A percentile compares a stretch with the other conserved stretches of the same genome.
Conservation (phyloP, 2,329 filamentous ascomycete genomes). For the Ophiostoma montium region DNA sequence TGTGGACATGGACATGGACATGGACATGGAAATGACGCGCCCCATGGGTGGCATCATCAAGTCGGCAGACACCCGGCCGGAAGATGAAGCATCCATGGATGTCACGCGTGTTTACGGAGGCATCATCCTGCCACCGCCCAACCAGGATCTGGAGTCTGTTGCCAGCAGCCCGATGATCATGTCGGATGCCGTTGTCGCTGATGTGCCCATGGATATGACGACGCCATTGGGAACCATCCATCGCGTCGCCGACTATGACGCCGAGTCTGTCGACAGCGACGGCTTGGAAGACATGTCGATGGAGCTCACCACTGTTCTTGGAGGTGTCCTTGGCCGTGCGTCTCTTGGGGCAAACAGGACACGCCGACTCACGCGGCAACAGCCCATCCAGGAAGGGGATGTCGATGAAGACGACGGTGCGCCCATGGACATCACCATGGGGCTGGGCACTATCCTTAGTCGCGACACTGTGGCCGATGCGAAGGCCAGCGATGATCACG, state of each 20-base stretch:
- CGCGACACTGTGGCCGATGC: neutral
- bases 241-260: constrained; percentile 16
- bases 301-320: constrained; percentile 58
- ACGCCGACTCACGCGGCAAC: constrained; percentile 13
- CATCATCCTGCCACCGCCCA: constrained; percentile 45
- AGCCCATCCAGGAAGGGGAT: constrained; percentile 15
- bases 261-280: constrained; percentile 21
- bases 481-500: constrained; percentile 15
- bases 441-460: constrained; percentile 39
- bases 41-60: constrained; percentile 29
- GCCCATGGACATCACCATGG: constrained; percentile 48
- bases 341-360: constrained; percentile 8
- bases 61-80: constrained; percentile 16
- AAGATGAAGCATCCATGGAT: constrained; percentile 75
- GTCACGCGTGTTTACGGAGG: constrained; percentile 72
- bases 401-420: constrained; percentile 9
- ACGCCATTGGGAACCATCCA: constrained; percentile 61
- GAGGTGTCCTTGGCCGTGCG: constrained; percentile 30
- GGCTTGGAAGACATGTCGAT: constrained; percentile 62
- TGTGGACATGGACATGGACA: constrained; percentile 34
- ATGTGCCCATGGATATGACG: constrained; percentile 61
- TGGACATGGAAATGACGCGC: constrained; percentile 39
- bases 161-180: constrained; percentile 16
- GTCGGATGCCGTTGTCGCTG: constrained; percentile 42
- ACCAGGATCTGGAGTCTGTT: constrained; percentile 7